Evolutionary conservation across 2,329 filamentous ascomycete species (phyloP).

Genomic region (Albifimbria verrucaria): DNA sequence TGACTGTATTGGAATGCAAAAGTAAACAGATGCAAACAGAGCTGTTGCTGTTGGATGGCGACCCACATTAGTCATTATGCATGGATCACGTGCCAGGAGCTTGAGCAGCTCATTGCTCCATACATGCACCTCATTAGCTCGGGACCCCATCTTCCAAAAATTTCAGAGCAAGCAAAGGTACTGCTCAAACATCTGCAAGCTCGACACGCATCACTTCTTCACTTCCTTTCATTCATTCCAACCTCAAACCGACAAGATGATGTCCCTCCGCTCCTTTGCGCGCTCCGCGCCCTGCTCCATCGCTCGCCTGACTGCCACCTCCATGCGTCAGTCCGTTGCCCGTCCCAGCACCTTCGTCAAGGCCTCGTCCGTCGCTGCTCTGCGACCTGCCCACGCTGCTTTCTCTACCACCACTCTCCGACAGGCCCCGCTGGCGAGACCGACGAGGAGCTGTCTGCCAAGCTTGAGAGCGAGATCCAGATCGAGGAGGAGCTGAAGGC

Average conservation of each 20-base stretch:
- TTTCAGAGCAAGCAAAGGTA: slow-evolving; percentile 8
- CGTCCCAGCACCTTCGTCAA: slow-evolving; percentile 48
- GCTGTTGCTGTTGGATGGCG: too few species aligned
- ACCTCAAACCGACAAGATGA: slow-evolving; percentile 48
- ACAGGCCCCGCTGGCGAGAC: slow-evolving; percentile 44
- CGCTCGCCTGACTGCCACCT: slow-evolving; percentile 52
- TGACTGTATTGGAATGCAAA: too few species aligned
- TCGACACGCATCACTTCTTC: slow-evolving; percentile 12
- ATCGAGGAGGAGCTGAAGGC: slow-evolving; percentile 81
- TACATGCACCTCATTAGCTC: too few species aligned
- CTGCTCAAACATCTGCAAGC: not conserved
- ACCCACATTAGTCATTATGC: too few species aligned
- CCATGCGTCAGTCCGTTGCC: slow-evolving; percentile 48
- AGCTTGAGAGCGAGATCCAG: slow-evolving; percentile 79
- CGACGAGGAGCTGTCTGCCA: slow-evolving; percentile 78
- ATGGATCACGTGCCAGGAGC: too few species aligned
- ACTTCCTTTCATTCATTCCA: slow-evolving; percentile 10
- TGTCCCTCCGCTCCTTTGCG: slow-evolving; percentile 63
- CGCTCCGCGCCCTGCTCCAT: slow-evolving; percentile 65
- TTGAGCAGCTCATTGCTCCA: too few species aligned
- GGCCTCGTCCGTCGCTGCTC: slow-evolving; percentile 32
- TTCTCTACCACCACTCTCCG: slow-evolving; percentile 46
- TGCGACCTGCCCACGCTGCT: slow-evolving; percentile 33
- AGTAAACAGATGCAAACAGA: too few species aligned
- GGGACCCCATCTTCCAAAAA: slow-evolving; percentile 15